Percentiles rank a stretch among this genome's conserved stretches.
phyloP scores from a whole-genome alignment of 2,329 filamentous ascomycete genomes.

The Didymella sp. region DNA sequence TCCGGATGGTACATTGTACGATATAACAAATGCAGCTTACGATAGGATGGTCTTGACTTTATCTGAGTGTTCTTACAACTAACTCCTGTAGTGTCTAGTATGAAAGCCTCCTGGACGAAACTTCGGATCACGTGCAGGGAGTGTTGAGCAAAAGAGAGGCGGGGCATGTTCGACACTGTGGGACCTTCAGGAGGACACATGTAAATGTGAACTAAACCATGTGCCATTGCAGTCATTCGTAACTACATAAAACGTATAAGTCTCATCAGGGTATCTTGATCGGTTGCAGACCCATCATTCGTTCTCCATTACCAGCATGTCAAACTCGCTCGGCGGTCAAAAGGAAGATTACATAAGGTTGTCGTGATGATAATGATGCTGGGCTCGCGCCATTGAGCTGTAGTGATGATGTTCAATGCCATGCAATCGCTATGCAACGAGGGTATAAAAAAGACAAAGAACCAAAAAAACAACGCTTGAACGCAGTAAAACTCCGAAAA shows the following conservation, averaged over 20 bases:
- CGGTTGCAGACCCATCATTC: conserved; percentile 8
- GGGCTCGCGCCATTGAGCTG: conserved; percentile 18
- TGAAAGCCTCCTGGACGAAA: too few species aligned
- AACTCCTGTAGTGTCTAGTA: too few species aligned
- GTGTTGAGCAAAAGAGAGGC: too few species aligned
- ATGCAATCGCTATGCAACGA: conserved; percentile 45
- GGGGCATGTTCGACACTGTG: neutral
- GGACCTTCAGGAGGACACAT: too few species aligned
- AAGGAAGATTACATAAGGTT: conserved; percentile 28
- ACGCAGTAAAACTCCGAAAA: conserved; percentile 40
- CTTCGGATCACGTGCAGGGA: too few species aligned
- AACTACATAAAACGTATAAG: conserved; percentile 14
- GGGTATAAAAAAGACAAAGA: conserved; percentile 43
- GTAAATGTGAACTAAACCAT: too few species aligned
- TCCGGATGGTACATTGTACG: too few species aligned
- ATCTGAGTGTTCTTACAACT: too few species aligned
- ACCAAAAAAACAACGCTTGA: conserved; percentile 39
- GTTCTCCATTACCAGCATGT: conserved; percentile 48
- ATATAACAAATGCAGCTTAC: too few species aligned
- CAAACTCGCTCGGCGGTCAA: conserved; percentile 21
- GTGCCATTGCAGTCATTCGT: conserved; percentile 12
- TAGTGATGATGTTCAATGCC: conserved; percentile 26
- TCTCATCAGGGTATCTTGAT: conserved; percentile 18
- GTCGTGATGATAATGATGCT: conserved; percentile 24
- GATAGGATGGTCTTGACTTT: too few species aligned